Evolutionary conservation across 2,329 filamentous ascomycete species (phyloP), one percentile per base, ranked within the genome.

Genomic region (Arthrocladium fulminans): DNA sequence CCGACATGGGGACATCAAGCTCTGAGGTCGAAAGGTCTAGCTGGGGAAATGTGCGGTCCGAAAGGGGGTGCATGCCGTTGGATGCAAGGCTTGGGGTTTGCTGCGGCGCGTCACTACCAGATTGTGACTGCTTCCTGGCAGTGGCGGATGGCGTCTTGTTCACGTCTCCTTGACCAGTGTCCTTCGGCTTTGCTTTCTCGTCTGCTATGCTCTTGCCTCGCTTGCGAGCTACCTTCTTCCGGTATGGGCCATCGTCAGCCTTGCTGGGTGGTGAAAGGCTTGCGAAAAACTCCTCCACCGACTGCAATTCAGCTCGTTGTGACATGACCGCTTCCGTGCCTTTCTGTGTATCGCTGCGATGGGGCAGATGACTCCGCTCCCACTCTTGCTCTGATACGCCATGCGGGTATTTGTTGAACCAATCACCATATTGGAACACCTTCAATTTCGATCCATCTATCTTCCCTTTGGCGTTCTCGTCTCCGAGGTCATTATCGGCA

Each of bases 371-470:
- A 1, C 86, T 83, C 56, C 92, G 87, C 59, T 88, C 81, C 65
- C 87, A 92, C 60, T 95, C 88, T 1, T 81, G 76, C 51, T 86
- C 81, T 2, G 86, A 87, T 13, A 97, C 86, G 2, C 92, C 92
- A 59, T 94, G 86, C 0, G 92, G 92, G 63, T 96, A 97, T 55
- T 86, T 80, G 61, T 92, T 86, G 60, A 97, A 97, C 92, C 92
- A 97, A 66, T 97, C 92, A 45, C 89, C 88, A 59, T 97, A 97
- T 60, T 97, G 90, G 65, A 95, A 89, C 59, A 96, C 54, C 23
- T 53, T 43, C 22, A 52, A 51, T 43, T 38, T 50, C 40, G 56
- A 23, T n/a, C n/a, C 27, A 17, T 50, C 37, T 8, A 5, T 3
- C 15, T 19, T 34, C 2, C 10, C 19, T 17, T 34, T 24, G 17